phyloP scores from a whole-genome alignment of 257 asterid genomes.

The Ballota nigra region DNA sequence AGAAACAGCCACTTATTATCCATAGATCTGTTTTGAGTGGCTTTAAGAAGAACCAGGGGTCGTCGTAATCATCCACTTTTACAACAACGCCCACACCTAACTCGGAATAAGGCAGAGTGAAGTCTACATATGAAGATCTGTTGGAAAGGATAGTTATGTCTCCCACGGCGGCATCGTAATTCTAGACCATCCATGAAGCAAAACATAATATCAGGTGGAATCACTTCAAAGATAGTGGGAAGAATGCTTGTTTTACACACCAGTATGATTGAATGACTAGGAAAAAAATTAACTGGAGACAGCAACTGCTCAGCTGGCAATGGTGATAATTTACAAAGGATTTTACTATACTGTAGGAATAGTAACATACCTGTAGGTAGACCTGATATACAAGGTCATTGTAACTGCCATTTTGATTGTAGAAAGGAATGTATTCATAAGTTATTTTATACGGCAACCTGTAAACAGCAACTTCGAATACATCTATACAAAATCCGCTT shows the following conservation, averaged over 20 bases:
- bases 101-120: conserved; percentile 45
- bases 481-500: conserved; percentile 39
- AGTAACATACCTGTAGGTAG: conserved; percentile 11
- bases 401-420: conserved; percentile 27
- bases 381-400: conserved; percentile 29
- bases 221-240: not conserved
- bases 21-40: conserved; percentile 38
- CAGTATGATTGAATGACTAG: not conserved
- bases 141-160: conserved; percentile 36
- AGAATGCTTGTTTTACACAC: not conserved
- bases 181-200: conserved; percentile 24
- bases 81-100: conserved; percentile 34
- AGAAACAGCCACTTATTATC: conserved; percentile 29
- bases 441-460: conserved; percentile 21
- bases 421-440: conserved; percentile 33
- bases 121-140: conserved; percentile 42
- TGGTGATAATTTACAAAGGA: no score
- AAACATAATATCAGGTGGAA: not conserved
- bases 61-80: conserved; percentile 14
- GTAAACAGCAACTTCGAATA: conserved; percentile 32
- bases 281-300: not conserved
- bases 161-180: conserved; percentile 42
- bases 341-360: no score
- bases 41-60: conserved; percentile 46
- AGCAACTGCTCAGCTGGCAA: no score